Conservation (phyloP, 306 rosid genomes). For the Trifolium subterraneum region DNA sequence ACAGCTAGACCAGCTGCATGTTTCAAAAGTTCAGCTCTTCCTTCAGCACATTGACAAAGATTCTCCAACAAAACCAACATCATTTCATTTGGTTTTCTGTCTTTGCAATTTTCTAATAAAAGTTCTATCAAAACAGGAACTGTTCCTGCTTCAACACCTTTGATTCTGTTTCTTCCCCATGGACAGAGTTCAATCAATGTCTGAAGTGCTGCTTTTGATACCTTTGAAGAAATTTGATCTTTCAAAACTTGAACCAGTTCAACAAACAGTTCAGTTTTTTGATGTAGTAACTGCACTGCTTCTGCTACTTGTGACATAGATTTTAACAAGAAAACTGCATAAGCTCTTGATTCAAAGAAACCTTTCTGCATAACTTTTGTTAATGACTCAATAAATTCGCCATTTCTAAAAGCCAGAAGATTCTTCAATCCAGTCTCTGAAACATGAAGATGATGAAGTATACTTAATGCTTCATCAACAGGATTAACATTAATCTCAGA, state of each 20-base stretch:
- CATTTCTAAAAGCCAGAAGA: slow-evolving; percentile 42
- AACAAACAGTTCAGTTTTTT: slow-evolving; percentile 50
- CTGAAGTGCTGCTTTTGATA: slow-evolving; percentile 59
- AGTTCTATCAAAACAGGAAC: slow-evolving; percentile 66
- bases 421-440: slow-evolving; percentile 56
- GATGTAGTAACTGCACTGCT: slow-evolving; percentile 38
- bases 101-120: slow-evolving; percentile 56
- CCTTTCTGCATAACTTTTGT: slow-evolving; percentile 63
- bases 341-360: slow-evolving; percentile 73
- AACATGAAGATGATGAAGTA: slow-evolving; percentile 62
- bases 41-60: slow-evolving; percentile 77
- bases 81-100: slow-evolving; percentile 67
- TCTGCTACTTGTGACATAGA: slow-evolving; percentile 67
- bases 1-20: slow-evolving; percentile 84
- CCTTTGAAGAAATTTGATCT: slow-evolving; percentile 66
- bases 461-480: slow-evolving; percentile 63
- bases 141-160: slow-evolving; percentile 67
- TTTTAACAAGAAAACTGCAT: slow-evolving; percentile 67
- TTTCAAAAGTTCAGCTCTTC: slow-evolving; percentile 67
- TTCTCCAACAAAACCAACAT: slow-evolving; percentile 57
- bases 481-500: neutral
- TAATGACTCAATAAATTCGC: slow-evolving; percentile 57
- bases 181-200: slow-evolving; percentile 54
- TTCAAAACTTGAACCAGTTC: slow-evolving; percentile 59
- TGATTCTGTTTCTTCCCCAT: slow-evolving; percentile 72